Evolutionary conservation across 1,139 yeast species (phyloP), one percentile per base, ranked within the genome.

Genomic region (Yamadazyma blattariae): DNA sequence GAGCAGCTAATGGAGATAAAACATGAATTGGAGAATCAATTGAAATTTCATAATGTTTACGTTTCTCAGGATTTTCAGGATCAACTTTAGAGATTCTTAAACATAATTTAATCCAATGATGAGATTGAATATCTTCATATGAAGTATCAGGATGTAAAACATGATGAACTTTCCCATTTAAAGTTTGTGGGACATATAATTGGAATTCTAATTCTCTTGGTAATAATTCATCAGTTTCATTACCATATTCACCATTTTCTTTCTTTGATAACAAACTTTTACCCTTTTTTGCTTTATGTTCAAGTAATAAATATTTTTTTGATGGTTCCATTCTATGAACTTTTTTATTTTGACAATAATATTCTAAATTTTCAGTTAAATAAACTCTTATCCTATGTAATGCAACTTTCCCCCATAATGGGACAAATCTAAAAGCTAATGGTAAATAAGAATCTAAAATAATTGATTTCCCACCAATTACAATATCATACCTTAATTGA

Each of bases 271-370:
- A 54, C 27, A 71, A 51, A 12, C 73, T 66, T 37, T 58, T 56
- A 5, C 79, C 82, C 38, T 69, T 71, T 28, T 66, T 57, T 2
- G 96, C 89, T 45, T 79, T 77, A 52, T 86, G 90, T 54, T 92
- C 98, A 32, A 88, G 67, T 29, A 92, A 61, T 33, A 90, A 58
- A 50, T 75, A 86, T 59, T 89, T 90, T 52, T 81, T 82, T 1
- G 84, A 71, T 0, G 98, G 97, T 60, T 92, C 97, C 59, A 87
- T 77, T 35, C 97, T 70, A 55, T 92, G 97, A 10, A 92, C 96
- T 55, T 82, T 85, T 52, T 85, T 82, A 55, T 83, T 77, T 36
- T 79, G 78, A 59, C 97, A 88, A 57, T 77, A 92, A 57, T 92
- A 90, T 56, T 90, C 97, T 57, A 86, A 64, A 50, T 87, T 88